Conservation (phyloP, 1,284 basidiomycete genomes). For the Naganishia liquefaciens region DNA sequence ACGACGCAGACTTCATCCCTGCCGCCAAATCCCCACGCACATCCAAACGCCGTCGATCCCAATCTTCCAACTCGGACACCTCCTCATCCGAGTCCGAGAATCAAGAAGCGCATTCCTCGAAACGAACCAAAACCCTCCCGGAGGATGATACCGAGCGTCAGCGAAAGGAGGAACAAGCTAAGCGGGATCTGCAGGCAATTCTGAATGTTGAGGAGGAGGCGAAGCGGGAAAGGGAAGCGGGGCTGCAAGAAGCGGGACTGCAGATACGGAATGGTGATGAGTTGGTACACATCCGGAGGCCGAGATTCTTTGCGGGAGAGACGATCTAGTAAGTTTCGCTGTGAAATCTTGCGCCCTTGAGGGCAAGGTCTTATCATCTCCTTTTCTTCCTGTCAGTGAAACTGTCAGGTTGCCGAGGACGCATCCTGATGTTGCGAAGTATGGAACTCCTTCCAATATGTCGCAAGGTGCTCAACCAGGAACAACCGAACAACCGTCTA, state of each 20-base stretch:
- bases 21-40: not conserved
- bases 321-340: conserved; percentile 45
- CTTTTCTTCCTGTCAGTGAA: conserved; percentile 39
- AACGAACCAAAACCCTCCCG: not conserved
- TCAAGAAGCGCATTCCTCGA: not conserved
- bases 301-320: conserved; percentile 51
- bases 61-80: not conserved
- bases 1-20: conserved; percentile 9
- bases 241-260: not conserved
- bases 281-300: conserved; percentile 45
- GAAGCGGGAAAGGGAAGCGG: conserved; percentile 6
- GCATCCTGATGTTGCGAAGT: conserved; percentile 45
- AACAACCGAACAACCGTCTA: not conserved
- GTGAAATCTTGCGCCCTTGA: not conserved
- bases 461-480: not conserved
- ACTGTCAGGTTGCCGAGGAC: conserved; percentile 41
- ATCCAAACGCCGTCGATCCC: not conserved
- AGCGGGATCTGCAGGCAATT: conserved; percentile 2
- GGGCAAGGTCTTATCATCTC: not conserved
- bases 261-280: conserved; percentile 28
- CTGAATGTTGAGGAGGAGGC: conserved; percentile 23
- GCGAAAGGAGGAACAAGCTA: conserved; percentile 1
- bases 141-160: not conserved
- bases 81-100: not conserved
- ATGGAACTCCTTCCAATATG: not conserved